Evolutionary conservation across 2,329 filamentous ascomycete species (phyloP), one percentile per base, ranked within the genome.

Genomic region (Neofusicoccum sp.): DNA sequence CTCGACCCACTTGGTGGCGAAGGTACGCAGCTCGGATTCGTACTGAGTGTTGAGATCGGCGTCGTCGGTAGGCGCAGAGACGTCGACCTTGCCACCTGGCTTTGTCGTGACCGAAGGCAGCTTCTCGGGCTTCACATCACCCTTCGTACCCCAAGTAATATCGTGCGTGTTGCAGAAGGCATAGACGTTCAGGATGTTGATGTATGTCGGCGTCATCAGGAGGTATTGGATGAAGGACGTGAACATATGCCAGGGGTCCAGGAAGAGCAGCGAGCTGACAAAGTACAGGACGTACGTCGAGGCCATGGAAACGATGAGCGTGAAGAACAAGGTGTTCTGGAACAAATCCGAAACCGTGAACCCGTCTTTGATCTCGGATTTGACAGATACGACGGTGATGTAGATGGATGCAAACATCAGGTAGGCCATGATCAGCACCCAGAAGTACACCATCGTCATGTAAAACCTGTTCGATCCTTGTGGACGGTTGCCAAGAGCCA

Each of bases 221-320:
- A 98, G 87, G 75, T 99, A 99, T 84, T 98, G 95, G 51, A 92
- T 75, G 76, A 98, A 91, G 61, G 79, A 86, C n/a, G 95, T 98
- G 75, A 96, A 84, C 92, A 99, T 98, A 79, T 99, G 95, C 93
- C 95, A 99, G 3, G 95, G 95, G 74, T 99, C 95, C 75, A 98
- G 87, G 87, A 98, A 98, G 67, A 99, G 81, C 66, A 99, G 82
- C 7, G 92, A 96, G 0, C 91, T 89, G 54, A 99, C 78, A 62
- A 98, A 84, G 89, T 93, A 99, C 70, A 99, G 87, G 64, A 96
- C 83, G 73, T 95, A 99, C 0, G 95, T 99, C 9, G 92, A 95
- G 69, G 90, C 84, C 69, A 98, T 85, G 0, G 93, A 97, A 56
- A 99, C 86, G 68, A 99, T 95, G 64, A 99, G 84, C 34, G 91